Evolutionary conservation across 2,329 filamentous ascomycete species (phyloP).

Genomic region (Emericellopsis atlantica): DNA sequence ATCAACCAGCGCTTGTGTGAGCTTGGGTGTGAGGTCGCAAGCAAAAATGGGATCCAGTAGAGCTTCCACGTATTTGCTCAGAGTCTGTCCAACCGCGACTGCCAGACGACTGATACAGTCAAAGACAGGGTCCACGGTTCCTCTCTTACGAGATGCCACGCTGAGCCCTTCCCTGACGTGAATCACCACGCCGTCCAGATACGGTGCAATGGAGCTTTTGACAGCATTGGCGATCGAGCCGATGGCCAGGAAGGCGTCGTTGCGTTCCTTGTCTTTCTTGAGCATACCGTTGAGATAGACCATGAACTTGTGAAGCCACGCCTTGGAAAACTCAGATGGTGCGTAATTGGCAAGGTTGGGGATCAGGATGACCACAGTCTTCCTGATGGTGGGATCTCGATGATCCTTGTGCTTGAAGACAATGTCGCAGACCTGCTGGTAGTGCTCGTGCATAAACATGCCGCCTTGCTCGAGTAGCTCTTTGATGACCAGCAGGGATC

Average conservation of each 20-base stretch:
- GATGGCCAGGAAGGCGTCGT: slow-evolving; percentile 89
- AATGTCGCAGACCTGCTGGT: slow-evolving; percentile 84
- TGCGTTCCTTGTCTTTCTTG: slow-evolving; percentile 88
- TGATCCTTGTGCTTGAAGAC: slow-evolving; percentile 90
- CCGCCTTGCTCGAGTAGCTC: slow-evolving; percentile 88
- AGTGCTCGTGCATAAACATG: slow-evolving; percentile 98
- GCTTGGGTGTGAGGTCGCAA: slow-evolving; percentile 83
- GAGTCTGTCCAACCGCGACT: slow-evolving; percentile 85
- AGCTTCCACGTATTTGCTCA: slow-evolving; percentile 97
- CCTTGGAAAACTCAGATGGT: slow-evolving; percentile 75
- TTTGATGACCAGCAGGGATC: slow-evolving; percentile 84
- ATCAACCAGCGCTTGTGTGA: slow-evolving; percentile 91
- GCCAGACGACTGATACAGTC: slow-evolving; percentile 96
- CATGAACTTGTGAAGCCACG: slow-evolving; percentile 93
- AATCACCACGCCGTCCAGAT: slow-evolving; percentile 85
- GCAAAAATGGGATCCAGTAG: slow-evolving; percentile 93
- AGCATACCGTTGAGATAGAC: slow-evolving; percentile 86
- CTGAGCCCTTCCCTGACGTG: slow-evolving; percentile 88
- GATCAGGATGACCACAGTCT: slow-evolving; percentile 82
- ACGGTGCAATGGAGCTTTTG: slow-evolving; percentile 86
- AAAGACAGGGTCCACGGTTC: slow-evolving; percentile 70
- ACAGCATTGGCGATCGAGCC: slow-evolving; percentile 95
- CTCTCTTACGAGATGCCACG: slow-evolving; percentile 56
- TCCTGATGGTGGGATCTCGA: slow-evolving; percentile 73
- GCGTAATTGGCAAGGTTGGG: slow-evolving; percentile 88